These are phyloP conservation scores for Ascochyta fabae DNA, from an alignment of 2,329 filamentous ascomycete species.

Conservation along the genomic window DNA sequence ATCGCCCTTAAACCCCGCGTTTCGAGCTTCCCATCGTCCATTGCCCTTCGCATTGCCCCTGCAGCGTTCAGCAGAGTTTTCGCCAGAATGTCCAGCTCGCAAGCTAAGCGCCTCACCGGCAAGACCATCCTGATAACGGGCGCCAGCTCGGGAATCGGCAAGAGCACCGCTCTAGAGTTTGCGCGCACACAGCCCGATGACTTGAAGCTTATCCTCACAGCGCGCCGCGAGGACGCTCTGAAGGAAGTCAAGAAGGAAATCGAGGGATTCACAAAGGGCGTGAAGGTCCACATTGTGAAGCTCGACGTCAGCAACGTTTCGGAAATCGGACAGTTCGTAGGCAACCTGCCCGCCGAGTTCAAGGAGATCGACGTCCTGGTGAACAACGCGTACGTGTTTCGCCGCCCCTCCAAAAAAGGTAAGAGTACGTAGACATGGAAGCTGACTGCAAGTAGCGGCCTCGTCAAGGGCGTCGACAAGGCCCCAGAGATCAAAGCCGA, in stretches of 20 bases:
- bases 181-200: slow-evolving; percentile 80
- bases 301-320: slow-evolving; percentile 84
- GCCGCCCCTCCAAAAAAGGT: background rate
- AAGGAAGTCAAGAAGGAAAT: slow-evolving; percentile 80
- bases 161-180: slow-evolving; percentile 85
- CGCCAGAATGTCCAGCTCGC: slow-evolving; percentile 67
- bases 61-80: slow-evolving; percentile 16
- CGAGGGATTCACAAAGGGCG: slow-evolving; percentile 70
- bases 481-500: slow-evolving; percentile 81
- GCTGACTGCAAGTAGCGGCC: slow-evolving; percentile 63
- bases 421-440: too few relatives aligned
- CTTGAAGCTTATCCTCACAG: slow-evolving; percentile 85
- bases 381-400: slow-evolving; percentile 82
- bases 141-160: slow-evolving; percentile 90
- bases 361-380: slow-evolving; percentile 85
- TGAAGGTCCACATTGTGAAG: slow-evolving; percentile 81
- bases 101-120: slow-evolving; percentile 83
- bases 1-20: slow-evolving; percentile 1
- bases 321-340: slow-evolving; percentile 76
- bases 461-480: slow-evolving; percentile 86
- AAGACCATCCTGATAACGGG: slow-evolving; percentile 94
- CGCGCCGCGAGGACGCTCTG: slow-evolving; percentile 81
- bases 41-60: slow-evolving; percentile 21
- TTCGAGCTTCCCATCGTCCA: background rate
- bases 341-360: slow-evolving; percentile 78